Conservation (phyloP, 768 basidiomycete species). For the Lentinula aciculospora region DNA sequence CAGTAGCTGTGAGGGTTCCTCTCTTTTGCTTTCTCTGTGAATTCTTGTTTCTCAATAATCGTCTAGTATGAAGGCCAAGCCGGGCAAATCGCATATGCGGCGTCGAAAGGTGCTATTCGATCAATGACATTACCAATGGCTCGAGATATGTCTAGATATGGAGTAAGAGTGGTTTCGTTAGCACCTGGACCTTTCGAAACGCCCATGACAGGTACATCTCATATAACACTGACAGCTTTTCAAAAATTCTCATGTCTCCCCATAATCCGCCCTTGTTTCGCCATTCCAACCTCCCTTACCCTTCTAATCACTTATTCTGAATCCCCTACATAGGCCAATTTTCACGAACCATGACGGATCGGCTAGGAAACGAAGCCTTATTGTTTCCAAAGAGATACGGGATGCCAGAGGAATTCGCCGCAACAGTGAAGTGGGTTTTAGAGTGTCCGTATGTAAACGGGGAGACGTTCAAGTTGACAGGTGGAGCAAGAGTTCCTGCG, state of each 20-base stretch:
- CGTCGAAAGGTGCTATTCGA: slow-evolving; percentile 49
- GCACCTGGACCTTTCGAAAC: slow-evolving; percentile 52
- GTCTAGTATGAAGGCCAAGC: slow-evolving; percentile 49
- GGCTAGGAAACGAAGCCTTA: slow-evolving; percentile 32
- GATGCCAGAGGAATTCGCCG: slow-evolving; percentile 41
- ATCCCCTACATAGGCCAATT: slow-evolving; percentile 23
- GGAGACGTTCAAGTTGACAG: slow-evolving; percentile 31
- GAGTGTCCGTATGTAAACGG: slow-evolving; percentile 53
- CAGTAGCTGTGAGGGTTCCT: slow-evolving; percentile 38
- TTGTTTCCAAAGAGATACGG: slow-evolving; percentile 45
- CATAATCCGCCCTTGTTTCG: too few relatives aligned
- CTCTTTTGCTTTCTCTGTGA: neutral
- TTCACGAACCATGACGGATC: slow-evolving; percentile 28
- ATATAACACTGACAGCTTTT: neutral
- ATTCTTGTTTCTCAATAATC: neutral
- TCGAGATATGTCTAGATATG: slow-evolving; percentile 48
- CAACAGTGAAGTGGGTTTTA: slow-evolving; percentile 42
- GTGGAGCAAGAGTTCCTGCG: slow-evolving; percentile 15
- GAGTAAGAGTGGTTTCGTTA: slow-evolving; percentile 48
- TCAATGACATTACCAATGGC: slow-evolving; percentile 60
- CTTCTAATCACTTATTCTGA: too few relatives aligned
- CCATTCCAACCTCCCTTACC: too few relatives aligned
- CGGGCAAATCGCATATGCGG: slow-evolving; percentile 52
- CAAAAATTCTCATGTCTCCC: too few relatives aligned
- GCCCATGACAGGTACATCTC: slow-evolving; percentile 29